Evolutionary conservation across 78 protist genomes (phyloP).

Genomic region (Polysphondylium violaceum): DNA sequence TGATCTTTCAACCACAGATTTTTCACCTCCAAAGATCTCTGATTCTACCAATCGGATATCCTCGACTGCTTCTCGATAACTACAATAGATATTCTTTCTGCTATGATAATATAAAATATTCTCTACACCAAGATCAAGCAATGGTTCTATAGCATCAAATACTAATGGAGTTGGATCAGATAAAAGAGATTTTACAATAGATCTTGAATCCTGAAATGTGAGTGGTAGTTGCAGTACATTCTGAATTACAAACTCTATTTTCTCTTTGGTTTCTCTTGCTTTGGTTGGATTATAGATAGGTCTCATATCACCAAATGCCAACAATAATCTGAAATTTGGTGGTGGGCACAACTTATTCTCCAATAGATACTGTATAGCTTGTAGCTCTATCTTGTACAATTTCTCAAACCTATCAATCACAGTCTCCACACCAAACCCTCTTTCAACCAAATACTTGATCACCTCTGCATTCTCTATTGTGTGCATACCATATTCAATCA

Average conservation of each 20-base stretch:
- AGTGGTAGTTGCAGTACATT: too few species aligned
- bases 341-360: neutral
- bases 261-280: too few species aligned
- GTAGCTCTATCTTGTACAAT: neutral
- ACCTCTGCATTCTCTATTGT: neutral
- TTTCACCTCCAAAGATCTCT: neutral
- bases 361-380: neutral
- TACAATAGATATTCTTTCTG: neutral
- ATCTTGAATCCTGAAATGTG: too few species aligned
- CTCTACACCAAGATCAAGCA: neutral
- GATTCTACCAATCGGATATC: neutral
- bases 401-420: neutral
- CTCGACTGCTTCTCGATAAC: neutral
- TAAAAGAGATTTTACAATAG: too few species aligned
- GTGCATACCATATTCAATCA: neutral
- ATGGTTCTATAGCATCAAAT: neutral
- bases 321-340: neutral
- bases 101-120: neutral
- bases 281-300: too few species aligned
- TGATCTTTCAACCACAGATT: neutral
- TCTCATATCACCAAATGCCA: too few species aligned
- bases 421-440: neutral
- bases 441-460: neutral
- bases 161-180: neutral
- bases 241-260: too few species aligned